Evolutionary conservation across 2,329 filamentous ascomycete species (phyloP), one percentile per base, ranked within the genome.

Genomic region (Pseudogymnoascus sp.): DNA sequence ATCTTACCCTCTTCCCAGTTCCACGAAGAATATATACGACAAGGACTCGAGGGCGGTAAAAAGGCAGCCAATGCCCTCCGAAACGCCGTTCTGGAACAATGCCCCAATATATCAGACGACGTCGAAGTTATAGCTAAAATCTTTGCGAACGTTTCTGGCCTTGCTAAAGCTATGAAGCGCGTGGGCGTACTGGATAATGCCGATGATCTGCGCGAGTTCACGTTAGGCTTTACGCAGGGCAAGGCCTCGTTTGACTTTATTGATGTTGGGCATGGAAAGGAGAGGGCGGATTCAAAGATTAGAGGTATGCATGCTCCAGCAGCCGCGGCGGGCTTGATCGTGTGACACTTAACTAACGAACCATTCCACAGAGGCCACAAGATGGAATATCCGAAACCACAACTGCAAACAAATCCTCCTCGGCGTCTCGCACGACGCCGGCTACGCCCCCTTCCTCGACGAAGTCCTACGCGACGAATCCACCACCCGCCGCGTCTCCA

Each of bases 321-420:
- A 9, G 14, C 23, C 9, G 9, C 56, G 11, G 37, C 18, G n/a
- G 2, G 9, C 8, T 34, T 34, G 49, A 34, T 56, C 49, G 49
- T 56, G 49, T 56, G 49, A 56, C 28, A 53, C 21, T 28, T 31
- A 28, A 5, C 31, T 38, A 53, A 63, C 69, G 68, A 56, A 70
- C 63, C 16, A 6, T 18, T 23, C 25, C 9, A 14, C 65, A 72
- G 71, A 73, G 69, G 67, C 65, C 60, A 76, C 82, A 7, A 75
- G 77, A 56, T 87, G 83, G 79, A 80, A 88, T 71, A 74, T 88
- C 56, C 77, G 78, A 67, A 86, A 87, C 65, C 74, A 78, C 66
- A 86, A 85, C 69, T 88, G 85, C 76, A 84, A 81, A 69, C 81
- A 85, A 67, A 77, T 88, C 59, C 73, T 87, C 36, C 75, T 88